A percentile compares a stretch with the other conserved stretches of the same genome.
These are phyloP conservation scores for Cyclocybe cylindracea DNA, from an alignment of 768 basidiomycete genomes.

Conservation along the genomic window DNA sequence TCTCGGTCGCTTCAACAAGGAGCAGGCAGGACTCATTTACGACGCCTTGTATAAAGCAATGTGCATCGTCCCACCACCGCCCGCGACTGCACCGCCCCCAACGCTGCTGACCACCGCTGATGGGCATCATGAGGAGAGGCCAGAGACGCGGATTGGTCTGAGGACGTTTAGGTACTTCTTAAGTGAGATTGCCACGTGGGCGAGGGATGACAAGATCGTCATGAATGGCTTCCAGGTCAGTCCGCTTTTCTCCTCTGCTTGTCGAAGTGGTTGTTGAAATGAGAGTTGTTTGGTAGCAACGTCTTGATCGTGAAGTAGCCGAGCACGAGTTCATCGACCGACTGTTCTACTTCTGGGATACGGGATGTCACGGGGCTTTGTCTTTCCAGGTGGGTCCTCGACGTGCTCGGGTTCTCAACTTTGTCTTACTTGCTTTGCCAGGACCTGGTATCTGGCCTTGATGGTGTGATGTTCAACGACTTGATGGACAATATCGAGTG, in stretches of 20 bases:
- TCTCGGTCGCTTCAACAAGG: conserved; percentile 81
- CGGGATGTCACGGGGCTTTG: conserved; percentile 73
- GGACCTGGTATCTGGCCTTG: conserved; percentile 88
- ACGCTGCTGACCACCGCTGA: conserved; percentile 59
- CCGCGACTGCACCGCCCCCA: conserved; percentile 46
- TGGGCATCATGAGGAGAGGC: conserved; percentile 62
- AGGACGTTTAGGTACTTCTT: conserved; percentile 87
- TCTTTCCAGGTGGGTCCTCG: conserved; percentile 75
- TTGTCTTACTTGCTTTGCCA: conserved; percentile 29
- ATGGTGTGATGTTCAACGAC: conserved; percentile 94
- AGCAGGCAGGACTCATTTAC: conserved; percentile 87
- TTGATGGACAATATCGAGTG: conserved; percentile 99
- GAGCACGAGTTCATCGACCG: conserved; percentile 96
- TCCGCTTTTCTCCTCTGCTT: conserved; percentile 1
- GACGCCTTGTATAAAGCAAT: conserved; percentile 88
- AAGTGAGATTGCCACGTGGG: conserved; percentile 94
- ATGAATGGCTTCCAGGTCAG: conserved; percentile 87
- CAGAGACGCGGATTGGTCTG: conserved; percentile 87
- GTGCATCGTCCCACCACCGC: conserved; percentile 72
- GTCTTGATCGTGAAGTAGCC: conserved; percentile 85
- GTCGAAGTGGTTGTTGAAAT: background rate
- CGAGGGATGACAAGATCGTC: conserved; percentile 89
- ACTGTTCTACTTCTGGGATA: conserved; percentile 95
- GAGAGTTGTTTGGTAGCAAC: conserved; percentile 52
- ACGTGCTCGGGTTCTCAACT: background rate